Evolutionary conservation across 2,329 filamentous ascomycete species (phyloP), one percentile per base, ranked within the genome.

Genomic region (Botrytis elliptica): DNA sequence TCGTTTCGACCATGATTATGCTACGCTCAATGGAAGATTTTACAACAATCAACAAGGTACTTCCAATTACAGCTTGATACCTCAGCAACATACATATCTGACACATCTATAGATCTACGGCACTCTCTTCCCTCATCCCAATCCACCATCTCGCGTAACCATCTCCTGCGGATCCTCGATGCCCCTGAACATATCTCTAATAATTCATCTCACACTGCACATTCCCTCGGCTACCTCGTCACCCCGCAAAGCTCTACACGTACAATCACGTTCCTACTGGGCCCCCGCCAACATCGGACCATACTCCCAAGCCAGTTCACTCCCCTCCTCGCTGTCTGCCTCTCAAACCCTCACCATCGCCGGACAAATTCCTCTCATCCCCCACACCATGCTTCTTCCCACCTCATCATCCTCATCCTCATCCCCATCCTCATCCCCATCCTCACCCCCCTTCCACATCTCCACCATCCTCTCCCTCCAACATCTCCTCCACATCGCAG

Each of bases 281-380:
- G 96, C 96, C 0, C 96, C 96, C 0, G 95, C 96, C 33, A 98
- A 98, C 80, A 98, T 99, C 71, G 96, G 96, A 0, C 96, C 96
- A 0, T 98, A 98, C 82, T 98, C 95, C 73, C 96, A 99, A 84
- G 94, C 94, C 6, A 90, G 96, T 68, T 86, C 88, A 3, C 83
- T 89, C 18, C 85, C 85, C 18, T 79, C 86, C 6, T 59, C 68
- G 25, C 46, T 73, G 12, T 77, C 79, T 4, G 70, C 81, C 42
- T 75, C 79, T 75, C 64, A 29, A 78, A 78, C 60, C 80, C 76
- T 95, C 25, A 90, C 90, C 72, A 86, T 98, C 52, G 95, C 96
- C 0, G 96, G 96, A 0, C 96, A 98, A 82, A 98, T 99, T 68
- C 94, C 95, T 2, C 87, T 99, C 5, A 83, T 95, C 8, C 95